Evolutionary conservation across 192 early-diverging fungal genomes (phyloP), one percentile per base, ranked within the genome.

Genomic region (Podochytrium sp.): DNA sequence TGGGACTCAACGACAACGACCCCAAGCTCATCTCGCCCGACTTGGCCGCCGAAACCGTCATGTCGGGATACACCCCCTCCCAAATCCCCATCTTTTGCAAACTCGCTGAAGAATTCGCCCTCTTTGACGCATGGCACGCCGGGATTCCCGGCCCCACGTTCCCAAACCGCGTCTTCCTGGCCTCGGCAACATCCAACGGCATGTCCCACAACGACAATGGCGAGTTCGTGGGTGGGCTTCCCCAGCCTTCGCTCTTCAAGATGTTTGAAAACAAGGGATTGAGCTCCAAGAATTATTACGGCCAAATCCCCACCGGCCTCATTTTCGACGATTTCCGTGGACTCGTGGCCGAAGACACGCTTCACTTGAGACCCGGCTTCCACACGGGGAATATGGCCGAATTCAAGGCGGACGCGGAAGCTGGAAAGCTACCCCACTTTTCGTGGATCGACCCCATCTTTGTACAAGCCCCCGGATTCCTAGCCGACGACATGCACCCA

Each of bases 361-460:
- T 23, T 2, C 49, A 71, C 30, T 2, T 67, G 10, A 25, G 20
- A 23, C 64, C 64, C 7, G 7, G 12, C 16, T 42, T n/a, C 32
- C 73, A 78, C 51, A 33, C 67, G 30, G 32, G 43, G 3, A 1
- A 14, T 39, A 63, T 73, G 50, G 32, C 27, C 41, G n/a, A 47
- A n/a, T 81, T 81, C 39, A n/a, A 42, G 33, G 39, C 12, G 2
- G 76, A 81, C 70, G 72, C 67, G 20, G 41, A 49, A 25, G 47
- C 10, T 2, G 80, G 80, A n/a, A 76, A n/a, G 16, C 60, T 81
- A 0, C 76, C 80, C n/a, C n/a, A 16, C 30, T 78, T 75, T 41
- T 76, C 76, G 12, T 76, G 62, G 52, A 75, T 79, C 43, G 80
- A 79, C 57, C 80, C 77, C 10, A 68, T 78, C 37, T 57, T 69